phyloP scores from a whole-genome alignment of 768 basidiomycete species.

The Podaxis sp. region DNA sequence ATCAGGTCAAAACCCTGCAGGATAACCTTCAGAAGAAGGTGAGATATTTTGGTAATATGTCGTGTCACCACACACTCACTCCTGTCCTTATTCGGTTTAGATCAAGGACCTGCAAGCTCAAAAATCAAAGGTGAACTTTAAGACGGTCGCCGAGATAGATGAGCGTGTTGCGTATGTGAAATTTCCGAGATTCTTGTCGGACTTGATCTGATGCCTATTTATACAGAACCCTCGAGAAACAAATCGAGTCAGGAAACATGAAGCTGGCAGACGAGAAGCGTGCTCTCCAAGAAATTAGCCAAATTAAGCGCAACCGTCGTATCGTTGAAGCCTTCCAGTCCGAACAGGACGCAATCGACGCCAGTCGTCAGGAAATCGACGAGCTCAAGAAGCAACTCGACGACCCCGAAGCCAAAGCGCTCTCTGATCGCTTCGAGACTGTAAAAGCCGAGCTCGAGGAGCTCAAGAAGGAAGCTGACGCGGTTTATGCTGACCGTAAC shows the following conservation, averaged over 20 bases:
- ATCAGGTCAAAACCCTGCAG: conserved; percentile 77
- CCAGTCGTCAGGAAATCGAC: conserved; percentile 70
- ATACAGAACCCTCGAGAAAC: conserved; percentile 75
- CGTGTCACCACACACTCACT: conserved; percentile 1
- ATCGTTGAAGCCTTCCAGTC: conserved; percentile 79
- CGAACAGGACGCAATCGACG: conserved; percentile 78
- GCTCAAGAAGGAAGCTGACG: conserved; percentile 84
- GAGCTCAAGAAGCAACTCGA: conserved; percentile 82
- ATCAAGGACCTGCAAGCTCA: conserved; percentile 84
- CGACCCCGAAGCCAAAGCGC: conserved; percentile 84
- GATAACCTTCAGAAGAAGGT: conserved; percentile 85
- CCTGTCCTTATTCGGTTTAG: conserved; percentile 34
- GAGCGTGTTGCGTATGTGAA: conserved; percentile 72
- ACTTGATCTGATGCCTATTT: conserved; percentile 13
- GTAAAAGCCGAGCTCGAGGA: conserved; percentile 85
- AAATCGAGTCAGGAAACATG: conserved; percentile 89
- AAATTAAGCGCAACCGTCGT: conserved; percentile 66
- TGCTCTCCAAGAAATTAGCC: conserved; percentile 85
- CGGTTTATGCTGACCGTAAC: conserved; percentile 73
- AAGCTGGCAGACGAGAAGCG: conserved; percentile 96
- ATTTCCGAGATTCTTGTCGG: conserved; percentile 1
- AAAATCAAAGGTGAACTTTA: conserved; percentile 75
- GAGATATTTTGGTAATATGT: conserved; percentile 1
- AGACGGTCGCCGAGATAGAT: conserved; percentile 84
- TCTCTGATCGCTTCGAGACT: conserved; percentile 75